Conservation (phyloP, 192 early-diverging fungal species). For the Coemansia umbellata region DNA sequence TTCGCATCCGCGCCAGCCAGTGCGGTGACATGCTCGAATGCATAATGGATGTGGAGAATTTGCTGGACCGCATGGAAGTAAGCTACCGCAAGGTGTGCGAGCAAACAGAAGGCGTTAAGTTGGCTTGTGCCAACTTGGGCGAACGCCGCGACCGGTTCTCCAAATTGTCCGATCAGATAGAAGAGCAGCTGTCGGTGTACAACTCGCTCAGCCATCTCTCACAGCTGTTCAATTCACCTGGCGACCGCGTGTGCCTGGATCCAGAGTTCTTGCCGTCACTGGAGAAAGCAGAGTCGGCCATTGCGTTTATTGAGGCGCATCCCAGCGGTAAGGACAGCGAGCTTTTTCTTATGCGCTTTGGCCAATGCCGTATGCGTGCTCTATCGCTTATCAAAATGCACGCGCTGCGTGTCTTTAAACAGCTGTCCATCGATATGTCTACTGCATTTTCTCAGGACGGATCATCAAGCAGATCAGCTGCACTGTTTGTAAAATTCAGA, state of each 20-base stretch:
- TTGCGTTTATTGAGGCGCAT: constrained; percentile 52
- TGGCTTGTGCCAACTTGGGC: constrained; percentile 78
- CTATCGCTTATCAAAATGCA: constrained; percentile 90
- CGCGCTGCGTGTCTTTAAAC: constrained; percentile 58
- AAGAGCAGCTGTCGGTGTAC: constrained; percentile 68
- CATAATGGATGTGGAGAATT: constrained; percentile 53
- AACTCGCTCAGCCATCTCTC: constrained; percentile 80
- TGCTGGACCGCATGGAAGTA: constrained; percentile 61
- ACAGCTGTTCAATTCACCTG: constrained; percentile 74
- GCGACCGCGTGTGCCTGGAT: constrained; percentile 78
- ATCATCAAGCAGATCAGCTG: not conserved
- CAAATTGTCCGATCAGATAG: constrained; percentile 54
- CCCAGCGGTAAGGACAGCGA: constrained; percentile 80
- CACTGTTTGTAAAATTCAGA: constrained; percentile 79
- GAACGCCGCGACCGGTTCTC: constrained; percentile 27
- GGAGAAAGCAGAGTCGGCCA: constrained; percentile 69
- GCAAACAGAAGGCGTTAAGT: constrained; percentile 71
- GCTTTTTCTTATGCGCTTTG: constrained; percentile 88
- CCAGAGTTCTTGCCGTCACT: constrained; percentile 78
- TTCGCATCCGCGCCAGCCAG: constrained; percentile 4
- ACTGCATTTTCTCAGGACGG: not conserved
- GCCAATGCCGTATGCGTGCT: constrained; percentile 91
- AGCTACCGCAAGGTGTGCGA: constrained; percentile 78
- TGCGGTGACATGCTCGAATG: constrained; percentile 53
- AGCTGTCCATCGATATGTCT: not conserved